Evolutionary conservation across 2,329 filamentous ascomycete species (phyloP).

Genomic region (Trichoderma sp.): DNA sequence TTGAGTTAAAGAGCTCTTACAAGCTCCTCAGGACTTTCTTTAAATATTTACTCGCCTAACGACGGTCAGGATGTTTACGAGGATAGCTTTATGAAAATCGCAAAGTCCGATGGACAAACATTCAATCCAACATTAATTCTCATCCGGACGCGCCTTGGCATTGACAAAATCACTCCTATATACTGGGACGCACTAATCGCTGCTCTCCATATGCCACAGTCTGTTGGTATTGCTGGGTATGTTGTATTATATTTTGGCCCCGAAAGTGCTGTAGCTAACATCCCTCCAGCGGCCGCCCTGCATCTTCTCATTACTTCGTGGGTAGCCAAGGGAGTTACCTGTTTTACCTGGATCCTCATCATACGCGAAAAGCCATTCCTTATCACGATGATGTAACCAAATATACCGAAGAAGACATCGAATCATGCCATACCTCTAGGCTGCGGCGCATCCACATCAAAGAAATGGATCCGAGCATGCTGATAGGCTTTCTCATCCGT

Average conservation of each 20-base stretch:
- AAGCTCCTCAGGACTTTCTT: slow-evolving; percentile 63
- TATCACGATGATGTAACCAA: slow-evolving; percentile 59
- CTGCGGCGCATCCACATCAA: slow-evolving; percentile 80
- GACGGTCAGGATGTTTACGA: slow-evolving; percentile 93
- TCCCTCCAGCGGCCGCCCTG: slow-evolving; percentile 75
- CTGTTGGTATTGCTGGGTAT: slow-evolving; percentile 94
- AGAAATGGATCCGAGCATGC: slow-evolving; percentile 98
- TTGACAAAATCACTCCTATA: slow-evolving; percentile 90
- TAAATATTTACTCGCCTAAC: slow-evolving; percentile 86
- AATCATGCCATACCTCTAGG: slow-evolving; percentile 84
- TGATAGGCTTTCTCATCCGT: slow-evolving; percentile 88
- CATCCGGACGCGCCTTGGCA: slow-evolving; percentile 85
- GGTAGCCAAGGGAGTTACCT: slow-evolving; percentile 71
- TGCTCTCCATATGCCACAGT: slow-evolving; percentile 83
- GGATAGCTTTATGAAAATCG: slow-evolving; percentile 80
- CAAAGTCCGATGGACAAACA: slow-evolving; percentile 64
- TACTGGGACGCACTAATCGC: slow-evolving; percentile 94
- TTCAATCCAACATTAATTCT: slow-evolving; percentile 89
- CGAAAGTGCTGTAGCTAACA: slow-evolving; percentile 7
- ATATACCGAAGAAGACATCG: slow-evolving; percentile 73
- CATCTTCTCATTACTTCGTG: slow-evolving; percentile 73
- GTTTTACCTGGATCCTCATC: slow-evolving; percentile 95
- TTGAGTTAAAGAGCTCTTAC: slow-evolving; percentile 71
- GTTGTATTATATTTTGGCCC: slow-evolving; percentile 34
- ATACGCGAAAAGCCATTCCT: slow-evolving; percentile 74